Conservation (phyloP, 108 stramenopile genomes). For the Parietichytrium sp. region DNA sequence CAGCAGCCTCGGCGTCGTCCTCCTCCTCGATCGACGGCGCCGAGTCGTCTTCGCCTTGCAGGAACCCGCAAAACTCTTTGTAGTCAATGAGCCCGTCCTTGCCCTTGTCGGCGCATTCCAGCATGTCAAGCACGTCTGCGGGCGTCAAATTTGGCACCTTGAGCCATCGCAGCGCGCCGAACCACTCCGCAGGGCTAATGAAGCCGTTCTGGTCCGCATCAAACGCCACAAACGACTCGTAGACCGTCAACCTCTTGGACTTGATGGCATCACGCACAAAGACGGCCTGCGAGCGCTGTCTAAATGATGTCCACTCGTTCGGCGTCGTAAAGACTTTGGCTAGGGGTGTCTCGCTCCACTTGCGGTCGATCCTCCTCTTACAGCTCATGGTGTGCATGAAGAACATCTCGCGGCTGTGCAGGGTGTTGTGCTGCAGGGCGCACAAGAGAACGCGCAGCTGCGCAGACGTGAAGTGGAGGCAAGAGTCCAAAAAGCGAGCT, state of each 20-base stretch:
- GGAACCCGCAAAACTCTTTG: conserved; percentile 43
- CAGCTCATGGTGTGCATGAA: conserved; percentile 38
- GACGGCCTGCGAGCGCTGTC: conserved; percentile 39
- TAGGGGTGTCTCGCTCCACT: conserved; percentile 45
- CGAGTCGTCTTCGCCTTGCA: conserved; percentile 34
- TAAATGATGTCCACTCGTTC: conserved; percentile 36
- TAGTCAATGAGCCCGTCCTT: conserved; percentile 43
- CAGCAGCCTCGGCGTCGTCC: conserved; percentile 10
- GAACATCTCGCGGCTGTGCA: conserved; percentile 32
- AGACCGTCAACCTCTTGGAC: conserved; percentile 27
- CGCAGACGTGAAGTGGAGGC: conserved; percentile 38
- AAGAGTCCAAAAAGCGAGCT: conserved; percentile 45
- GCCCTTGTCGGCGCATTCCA: conserved; percentile 36
- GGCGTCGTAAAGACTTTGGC: conserved; percentile 44
- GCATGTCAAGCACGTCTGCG: conserved; percentile 44
- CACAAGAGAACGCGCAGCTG: conserved; percentile 30
- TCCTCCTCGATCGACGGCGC: not conserved
- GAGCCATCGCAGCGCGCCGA: conserved; percentile 46
- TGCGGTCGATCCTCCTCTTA: conserved; percentile 39
- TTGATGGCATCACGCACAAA: conserved; percentile 41
- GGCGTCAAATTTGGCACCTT: conserved; percentile 42
- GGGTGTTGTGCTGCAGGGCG: conserved; percentile 19
- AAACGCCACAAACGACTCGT: conserved; percentile 50
- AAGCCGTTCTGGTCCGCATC: conserved; percentile 45
- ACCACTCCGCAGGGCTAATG: conserved; percentile 42